Evolutionary conservation across 371 early-diverging fungal genomes (phyloP).

Genomic region (Syncephalis plumigaleata): DNA sequence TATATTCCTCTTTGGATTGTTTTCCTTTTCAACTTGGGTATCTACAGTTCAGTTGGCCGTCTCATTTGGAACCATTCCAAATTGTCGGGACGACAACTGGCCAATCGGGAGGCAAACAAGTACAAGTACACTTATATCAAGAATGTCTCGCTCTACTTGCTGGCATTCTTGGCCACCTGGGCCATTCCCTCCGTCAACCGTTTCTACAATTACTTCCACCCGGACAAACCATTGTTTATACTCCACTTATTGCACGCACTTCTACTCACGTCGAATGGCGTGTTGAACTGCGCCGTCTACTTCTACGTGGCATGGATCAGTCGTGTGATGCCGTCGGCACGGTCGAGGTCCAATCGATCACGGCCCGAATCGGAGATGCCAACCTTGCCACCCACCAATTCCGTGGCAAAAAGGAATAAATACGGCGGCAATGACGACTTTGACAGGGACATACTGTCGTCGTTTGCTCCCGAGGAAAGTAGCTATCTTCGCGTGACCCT

Average conservation of each 20-base stretch:
- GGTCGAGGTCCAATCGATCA: not conserved
- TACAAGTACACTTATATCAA: not conserved
- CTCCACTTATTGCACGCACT: not conserved
- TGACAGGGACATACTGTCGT: no score
- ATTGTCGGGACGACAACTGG: no score
- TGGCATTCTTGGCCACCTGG: not conserved
- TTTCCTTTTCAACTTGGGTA: no score
- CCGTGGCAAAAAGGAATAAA: no score
- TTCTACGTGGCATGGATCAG: not conserved
- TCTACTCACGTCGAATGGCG: not conserved
- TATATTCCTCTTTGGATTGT: no score
- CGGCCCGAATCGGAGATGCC: no score
- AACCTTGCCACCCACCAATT: no score
- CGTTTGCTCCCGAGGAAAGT: no score
- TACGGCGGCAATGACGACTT: no score
- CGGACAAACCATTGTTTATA: not conserved
- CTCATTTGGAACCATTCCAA: no score
- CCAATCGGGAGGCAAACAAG: not conserved
- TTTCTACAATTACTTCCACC: not conserved
- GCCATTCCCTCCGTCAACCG: not conserved
- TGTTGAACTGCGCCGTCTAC: not conserved
- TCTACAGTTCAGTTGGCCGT: no score
- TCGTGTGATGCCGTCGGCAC: not conserved
- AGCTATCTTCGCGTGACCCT: no score
- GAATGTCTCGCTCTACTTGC: not conserved